Conservation (phyloP, 345 rosid genomes). For the Streptanthus diversifolius region DNA sequence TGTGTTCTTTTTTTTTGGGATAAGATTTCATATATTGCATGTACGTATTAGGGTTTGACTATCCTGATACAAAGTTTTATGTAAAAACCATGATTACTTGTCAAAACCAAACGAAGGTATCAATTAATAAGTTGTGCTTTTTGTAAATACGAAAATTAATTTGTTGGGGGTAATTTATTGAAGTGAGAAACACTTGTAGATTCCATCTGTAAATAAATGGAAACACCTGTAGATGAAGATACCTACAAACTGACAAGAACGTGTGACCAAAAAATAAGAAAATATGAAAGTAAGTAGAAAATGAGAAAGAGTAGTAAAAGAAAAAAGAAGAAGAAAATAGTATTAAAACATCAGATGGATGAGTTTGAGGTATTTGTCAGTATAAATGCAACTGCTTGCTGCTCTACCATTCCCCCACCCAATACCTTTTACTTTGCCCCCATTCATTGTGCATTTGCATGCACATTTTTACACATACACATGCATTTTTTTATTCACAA, state of each 20-base stretch:
- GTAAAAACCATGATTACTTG: background rate
- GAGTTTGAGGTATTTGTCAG: constrained; percentile 32
- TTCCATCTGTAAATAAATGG: constrained; percentile 28
- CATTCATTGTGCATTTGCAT: constrained; percentile 26
- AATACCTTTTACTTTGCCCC: constrained; percentile 36
- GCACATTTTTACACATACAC: constrained; percentile 11
- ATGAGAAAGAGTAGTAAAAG: background rate
- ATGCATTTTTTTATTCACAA: too few species aligned
- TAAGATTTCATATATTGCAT: background rate
- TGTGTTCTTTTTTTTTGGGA: background rate
- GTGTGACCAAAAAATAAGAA: constrained; percentile 19
- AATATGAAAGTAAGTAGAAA: background rate
- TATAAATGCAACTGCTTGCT: constrained; percentile 22
- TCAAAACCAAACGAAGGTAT: background rate
- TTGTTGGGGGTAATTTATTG: background rate
- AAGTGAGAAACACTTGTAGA: constrained; percentile 20
- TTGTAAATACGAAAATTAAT: background rate
- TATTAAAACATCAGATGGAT: constrained; percentile 2
- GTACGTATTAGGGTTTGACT: background rate
- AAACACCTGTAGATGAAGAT: constrained; percentile 29
- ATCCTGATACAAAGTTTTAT: background rate
- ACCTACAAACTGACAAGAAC: constrained; percentile 30
- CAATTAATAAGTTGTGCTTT: background rate
- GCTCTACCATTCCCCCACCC: constrained; percentile 28
- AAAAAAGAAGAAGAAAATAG: background rate